phyloP scores from a whole-genome alignment of 2,329 filamentous ascomycete genomes.

The Pseudogymnoascus sp. region DNA sequence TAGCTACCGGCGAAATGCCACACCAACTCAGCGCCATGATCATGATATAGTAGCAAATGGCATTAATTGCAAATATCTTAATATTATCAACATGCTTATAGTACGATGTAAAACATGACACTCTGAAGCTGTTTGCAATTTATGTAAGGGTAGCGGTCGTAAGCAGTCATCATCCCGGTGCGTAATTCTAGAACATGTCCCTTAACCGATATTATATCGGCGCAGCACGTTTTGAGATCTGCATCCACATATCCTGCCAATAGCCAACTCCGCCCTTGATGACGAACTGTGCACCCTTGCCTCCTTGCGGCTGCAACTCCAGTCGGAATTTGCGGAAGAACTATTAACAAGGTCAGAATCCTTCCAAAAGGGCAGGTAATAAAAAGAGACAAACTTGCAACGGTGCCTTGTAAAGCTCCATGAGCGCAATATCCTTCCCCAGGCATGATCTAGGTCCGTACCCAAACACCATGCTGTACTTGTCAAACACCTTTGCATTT shows the following conservation, averaged over 20 bases:
- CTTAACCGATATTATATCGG: neutral
- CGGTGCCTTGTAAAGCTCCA: conserved; percentile 45
- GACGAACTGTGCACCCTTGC: conserved; percentile 30
- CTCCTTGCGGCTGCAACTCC: conserved; percentile 23
- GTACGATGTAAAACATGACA: neutral
- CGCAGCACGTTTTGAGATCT: conserved; percentile 18
- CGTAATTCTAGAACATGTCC: neutral
- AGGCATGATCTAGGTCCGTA: conserved; percentile 42
- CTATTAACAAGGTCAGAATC: conserved; percentile 20
- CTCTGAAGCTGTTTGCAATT: neutral
- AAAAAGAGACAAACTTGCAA: conserved; percentile 19
- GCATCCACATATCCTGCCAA: conserved; percentile 36
- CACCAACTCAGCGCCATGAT: neutral
- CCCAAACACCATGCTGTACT: conserved; percentile 44
- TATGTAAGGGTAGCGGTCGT: neutral
- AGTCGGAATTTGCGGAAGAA: conserved; percentile 36
- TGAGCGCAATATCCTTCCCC: conserved; percentile 43
- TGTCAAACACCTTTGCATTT: conserved; percentile 36
- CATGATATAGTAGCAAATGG: neutral
- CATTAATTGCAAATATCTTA: neutral
- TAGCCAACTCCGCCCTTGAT: conserved; percentile 38
- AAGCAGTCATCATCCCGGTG: neutral
- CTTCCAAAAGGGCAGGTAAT: neutral
- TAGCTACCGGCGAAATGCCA: neutral
- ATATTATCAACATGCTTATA: neutral